Evolutionary conservation across 192 early-diverging fungal species (phyloP), one percentile per base, ranked within the genome.

Genomic region (Backusella tuberculispora): DNA sequence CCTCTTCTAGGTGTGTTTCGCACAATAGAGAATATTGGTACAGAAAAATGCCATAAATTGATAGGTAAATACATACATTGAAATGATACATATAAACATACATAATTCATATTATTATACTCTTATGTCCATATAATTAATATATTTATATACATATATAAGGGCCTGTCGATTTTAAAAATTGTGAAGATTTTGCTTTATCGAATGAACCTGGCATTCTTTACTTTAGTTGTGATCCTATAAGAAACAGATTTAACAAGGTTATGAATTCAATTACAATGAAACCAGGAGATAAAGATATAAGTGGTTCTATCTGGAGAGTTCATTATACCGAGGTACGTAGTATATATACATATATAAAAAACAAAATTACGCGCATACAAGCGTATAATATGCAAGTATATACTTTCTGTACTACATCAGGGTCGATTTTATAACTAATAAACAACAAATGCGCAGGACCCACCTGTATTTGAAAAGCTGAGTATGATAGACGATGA

Each of bases 161-260:
- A 73, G 72, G 72, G 1, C 72, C 72, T n/a, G 19, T 10, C 38
- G 70, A 66, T 19, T 71, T 72, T 21, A 47, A 24, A 13, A 66
- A 45, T 6, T 79, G 78, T 43, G 78, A 79, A 38, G 67, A 79
- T 53, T 40, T 37, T 21, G 44, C 70, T 8, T 34, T 47, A 5
- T 63, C 47, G 12, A 44, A 69, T 5, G 15, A 40, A 64, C 21
- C 46, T 4, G 73, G 69, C 0, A 19, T 79, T 24, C 56, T 42
- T 10, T 79, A 74, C 26, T 14, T 48, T 46, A 46, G 41, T 17
- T 79, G 78, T 42, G 78, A 79, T 47, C 73, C 78, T 44, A 66
- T 67, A 41, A 65, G 78, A 44, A 43, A 65, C 26, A 45, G 41
- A 63, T 64, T 34, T 37, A 79, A 79, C 44, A 69, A 56, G 26